A percentile compares a stretch with the other conserved stretches of the same genome.
Evolutionary conservation across 495 filamentous ascomycete genomes (phyloP).

Genomic region (Penicillium robsamsonii): DNA sequence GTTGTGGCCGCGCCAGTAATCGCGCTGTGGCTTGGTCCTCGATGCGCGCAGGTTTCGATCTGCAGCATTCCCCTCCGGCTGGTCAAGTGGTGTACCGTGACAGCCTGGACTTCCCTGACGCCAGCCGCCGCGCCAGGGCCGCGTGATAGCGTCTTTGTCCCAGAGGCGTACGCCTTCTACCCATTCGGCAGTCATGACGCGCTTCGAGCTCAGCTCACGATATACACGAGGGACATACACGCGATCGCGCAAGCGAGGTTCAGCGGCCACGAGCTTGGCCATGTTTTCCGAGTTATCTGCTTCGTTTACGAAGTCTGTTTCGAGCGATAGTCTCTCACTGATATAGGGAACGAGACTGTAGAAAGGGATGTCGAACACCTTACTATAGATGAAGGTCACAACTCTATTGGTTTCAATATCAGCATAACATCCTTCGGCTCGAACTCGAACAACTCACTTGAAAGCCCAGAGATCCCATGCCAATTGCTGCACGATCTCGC

Average conservation of each 20-base stretch:
- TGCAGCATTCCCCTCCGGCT: slow-evolving; percentile 29
- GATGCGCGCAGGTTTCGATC: slow-evolving; percentile 40
- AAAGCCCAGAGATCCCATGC: slow-evolving; percentile 94
- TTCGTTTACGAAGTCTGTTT: slow-evolving; percentile 93
- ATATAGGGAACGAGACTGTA: slow-evolving; percentile 89
- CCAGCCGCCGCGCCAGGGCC: slow-evolving; percentile 73
- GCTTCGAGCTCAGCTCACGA: slow-evolving; percentile 73
- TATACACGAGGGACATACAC: slow-evolving; percentile 89
- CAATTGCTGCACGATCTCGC: slow-evolving; percentile 85
- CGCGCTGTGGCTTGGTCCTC: slow-evolving; percentile 72
- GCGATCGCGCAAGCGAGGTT: slow-evolving; percentile 69
- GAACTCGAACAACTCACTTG: slow-evolving; percentile 56
- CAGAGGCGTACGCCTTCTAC: slow-evolving; percentile 90
- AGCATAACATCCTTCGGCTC: not conserved
- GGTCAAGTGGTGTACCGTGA: slow-evolving; percentile 62
- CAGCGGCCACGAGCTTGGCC: slow-evolving; percentile 70
- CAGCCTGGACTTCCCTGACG: slow-evolving; percentile 74
- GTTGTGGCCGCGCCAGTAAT: slow-evolving; percentile 70
- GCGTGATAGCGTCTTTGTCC: slow-evolving; percentile 76
- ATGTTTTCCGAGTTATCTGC: slow-evolving; percentile 84
- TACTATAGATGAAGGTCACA: slow-evolving; percentile 72
- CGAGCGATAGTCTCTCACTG: slow-evolving; percentile 77
- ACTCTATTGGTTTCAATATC: slow-evolving; percentile 49
- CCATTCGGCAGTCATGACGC: slow-evolving; percentile 96
- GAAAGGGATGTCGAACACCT: slow-evolving; percentile 82